phyloP scores from a whole-genome alignment of 1,284 basidiomycete genomes.

The Stereum hirsutum region DNA sequence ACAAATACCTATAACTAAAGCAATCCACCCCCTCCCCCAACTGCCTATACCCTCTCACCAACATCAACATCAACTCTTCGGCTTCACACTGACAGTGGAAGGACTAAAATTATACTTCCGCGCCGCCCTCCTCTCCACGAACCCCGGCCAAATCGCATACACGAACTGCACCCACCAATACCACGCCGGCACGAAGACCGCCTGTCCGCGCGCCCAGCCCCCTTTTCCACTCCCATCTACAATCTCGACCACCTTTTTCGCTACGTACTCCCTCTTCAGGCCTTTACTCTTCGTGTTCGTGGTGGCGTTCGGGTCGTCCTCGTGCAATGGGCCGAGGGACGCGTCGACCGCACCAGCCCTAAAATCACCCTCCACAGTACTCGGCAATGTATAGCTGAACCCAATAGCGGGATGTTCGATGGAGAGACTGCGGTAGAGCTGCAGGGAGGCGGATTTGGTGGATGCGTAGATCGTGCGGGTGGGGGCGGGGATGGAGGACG shows the following conservation, averaged over 20 bases:
- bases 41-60: too few relatives aligned
- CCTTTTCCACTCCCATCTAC: constrained; percentile 45
- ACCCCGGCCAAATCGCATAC: constrained; percentile 54
- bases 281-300: constrained; percentile 23
- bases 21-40: too few relatives aligned
- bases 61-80: too few relatives aligned
- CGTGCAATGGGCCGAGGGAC: constrained; percentile 32
- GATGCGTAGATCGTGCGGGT: constrained; percentile 81
- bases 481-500: constrained; percentile 77
- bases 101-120: constrained; percentile 58
- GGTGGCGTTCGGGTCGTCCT: constrained; percentile 40
- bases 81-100: too few relatives aligned
- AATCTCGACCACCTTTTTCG: constrained; percentile 43
- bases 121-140: constrained; percentile 45
- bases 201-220: constrained; percentile 44
- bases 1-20: too few relatives aligned
- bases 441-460: constrained; percentile 74
- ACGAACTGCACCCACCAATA: constrained; percentile 32
- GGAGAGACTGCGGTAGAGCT: constrained; percentile 71
- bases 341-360: constrained; percentile 66
- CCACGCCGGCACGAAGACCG: constrained; percentile 43
- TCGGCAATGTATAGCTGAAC: constrained; percentile 51
- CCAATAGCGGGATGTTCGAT: constrained; percentile 66
- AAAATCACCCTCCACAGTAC: constrained; percentile 71
- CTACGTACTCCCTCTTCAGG: constrained; percentile 46